Base-by-base conservation (phyloP, 306 rosid species). In the Trichosanthes cucumerina region DNA sequence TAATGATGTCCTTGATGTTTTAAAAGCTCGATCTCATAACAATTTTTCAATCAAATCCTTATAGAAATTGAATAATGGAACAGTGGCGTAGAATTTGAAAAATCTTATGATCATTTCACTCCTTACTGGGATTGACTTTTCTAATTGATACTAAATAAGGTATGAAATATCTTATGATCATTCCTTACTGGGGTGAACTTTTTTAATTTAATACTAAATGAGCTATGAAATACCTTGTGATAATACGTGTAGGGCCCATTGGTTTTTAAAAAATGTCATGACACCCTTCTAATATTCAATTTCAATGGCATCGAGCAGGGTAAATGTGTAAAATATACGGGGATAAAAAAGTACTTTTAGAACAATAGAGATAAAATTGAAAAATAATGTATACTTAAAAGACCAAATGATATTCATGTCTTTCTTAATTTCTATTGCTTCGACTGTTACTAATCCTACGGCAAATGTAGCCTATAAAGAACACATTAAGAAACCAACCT, bases 401-500 rank as follows among this genome's bases (percentile, higher is more conserved):
- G 26, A 54, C 26, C 26, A n/a, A n/a, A n/a, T 57, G 31, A 60
- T 12, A 59, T 59, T 26, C 15, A 6, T 43, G 7, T n/a, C 53
- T 69, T 69, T 69, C 60, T 3, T 49, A 47, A 72, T 28, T 5
- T 73, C 59, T 6, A 49, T 49, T 73, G 24, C 44, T 26, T 73
- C 57, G 7, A 9, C 7, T 1, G 13, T 49, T 50, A 31, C 26
- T 49, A 26, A 18, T 47, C 21, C 57, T 73, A 50, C 1, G 1
- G 9, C 21, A 44, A 44, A 14, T 21, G 11, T 14, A 12, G 6
- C 44, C 41, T 1, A 12, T 47, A 44, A 71, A n/a, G n/a, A n/a
- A n/a, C 41, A 70, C 43, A 59, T 63, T 2, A 75, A 33, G 28
- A 23, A 21, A 81, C 86, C 31, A 75, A 92, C 97, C 97, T 90